These are phyloP conservation scores for Simplicillium aogashimaense DNA, from an alignment of 2,329 filamentous ascomycete species.

Conservation along the genomic window DNA sequence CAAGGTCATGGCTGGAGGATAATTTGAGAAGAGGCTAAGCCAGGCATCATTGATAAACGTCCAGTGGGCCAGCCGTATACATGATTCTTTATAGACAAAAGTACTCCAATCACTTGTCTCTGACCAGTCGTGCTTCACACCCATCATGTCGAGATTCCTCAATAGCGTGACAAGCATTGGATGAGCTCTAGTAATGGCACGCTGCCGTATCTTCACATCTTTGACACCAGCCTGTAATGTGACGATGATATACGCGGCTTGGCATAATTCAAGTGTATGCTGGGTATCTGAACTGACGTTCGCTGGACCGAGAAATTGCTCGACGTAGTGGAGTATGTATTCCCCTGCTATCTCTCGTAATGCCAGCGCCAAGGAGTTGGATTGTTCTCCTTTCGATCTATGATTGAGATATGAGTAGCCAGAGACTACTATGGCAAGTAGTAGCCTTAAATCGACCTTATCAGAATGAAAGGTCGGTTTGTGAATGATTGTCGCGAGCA, in stretches of 20 bases:
- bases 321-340: no score
- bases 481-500: slow-evolving; percentile 1
- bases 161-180: not conserved
- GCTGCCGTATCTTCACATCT: not conserved
- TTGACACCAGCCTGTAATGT: not conserved
- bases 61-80: slow-evolving; percentile 1
- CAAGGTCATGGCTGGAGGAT: slow-evolving; percentile 1
- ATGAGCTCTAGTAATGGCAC: not conserved
- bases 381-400: no score
- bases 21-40: slow-evolving; percentile 1
- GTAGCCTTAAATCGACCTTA: not conserved
- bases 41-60: slow-evolving; percentile 1
- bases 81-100: not conserved
- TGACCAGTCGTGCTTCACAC: not conserved
- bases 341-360: no score
- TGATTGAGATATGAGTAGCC: no score
- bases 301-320: no score
- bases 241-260: slow-evolving; percentile 13
- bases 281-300: not conserved
- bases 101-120: no score
- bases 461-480: not conserved
- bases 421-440: no score
- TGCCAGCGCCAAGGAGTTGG: no score
- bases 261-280: slow-evolving; percentile 1
- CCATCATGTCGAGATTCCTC: not conserved